Evolutionary conservation across 139 green algal species (phyloP).

Genomic region (Parachlorella kessleri): DNA sequence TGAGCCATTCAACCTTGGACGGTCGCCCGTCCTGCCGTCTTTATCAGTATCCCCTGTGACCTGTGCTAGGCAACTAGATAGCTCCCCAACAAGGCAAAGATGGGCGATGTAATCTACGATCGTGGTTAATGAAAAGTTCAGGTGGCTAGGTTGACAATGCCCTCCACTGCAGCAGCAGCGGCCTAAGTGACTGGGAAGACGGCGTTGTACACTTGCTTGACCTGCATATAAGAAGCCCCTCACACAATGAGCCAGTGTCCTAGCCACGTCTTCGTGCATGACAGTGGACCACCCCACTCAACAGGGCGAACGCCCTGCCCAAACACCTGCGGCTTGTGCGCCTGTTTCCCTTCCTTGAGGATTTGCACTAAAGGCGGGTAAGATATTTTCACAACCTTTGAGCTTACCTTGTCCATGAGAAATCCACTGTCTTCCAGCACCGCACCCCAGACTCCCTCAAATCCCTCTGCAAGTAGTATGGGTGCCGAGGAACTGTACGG

Average conservation of each 20-base stretch:
- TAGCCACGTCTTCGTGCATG: not conserved
- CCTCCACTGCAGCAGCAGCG: not conserved
- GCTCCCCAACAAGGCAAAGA: not conserved
- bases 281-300: not conserved
- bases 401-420: not conserved
- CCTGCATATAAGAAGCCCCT: not conserved
- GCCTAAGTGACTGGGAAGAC: not conserved
- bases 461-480: not conserved
- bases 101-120: not conserved
- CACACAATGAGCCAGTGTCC: too few relatives aligned
- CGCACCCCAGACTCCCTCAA: not conserved
- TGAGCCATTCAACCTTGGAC: not conserved
- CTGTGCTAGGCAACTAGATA: too few relatives aligned
- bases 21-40: too few relatives aligned
- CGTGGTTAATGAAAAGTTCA: not conserved
- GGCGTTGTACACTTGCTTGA: not conserved
- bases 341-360: too few relatives aligned
- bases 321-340: too few relatives aligned
- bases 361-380: not conserved
- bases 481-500: not conserved
- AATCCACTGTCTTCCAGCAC: not conserved
- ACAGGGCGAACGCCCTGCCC: too few relatives aligned
- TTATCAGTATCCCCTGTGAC: too few relatives aligned
- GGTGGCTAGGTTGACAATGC: not conserved
- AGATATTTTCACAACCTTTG: too few relatives aligned